These are phyloP conservation scores for Mrakiaceae sp. DNA, from an alignment of 1,284 basidiomycete species.

Conservation along the genomic window DNA sequence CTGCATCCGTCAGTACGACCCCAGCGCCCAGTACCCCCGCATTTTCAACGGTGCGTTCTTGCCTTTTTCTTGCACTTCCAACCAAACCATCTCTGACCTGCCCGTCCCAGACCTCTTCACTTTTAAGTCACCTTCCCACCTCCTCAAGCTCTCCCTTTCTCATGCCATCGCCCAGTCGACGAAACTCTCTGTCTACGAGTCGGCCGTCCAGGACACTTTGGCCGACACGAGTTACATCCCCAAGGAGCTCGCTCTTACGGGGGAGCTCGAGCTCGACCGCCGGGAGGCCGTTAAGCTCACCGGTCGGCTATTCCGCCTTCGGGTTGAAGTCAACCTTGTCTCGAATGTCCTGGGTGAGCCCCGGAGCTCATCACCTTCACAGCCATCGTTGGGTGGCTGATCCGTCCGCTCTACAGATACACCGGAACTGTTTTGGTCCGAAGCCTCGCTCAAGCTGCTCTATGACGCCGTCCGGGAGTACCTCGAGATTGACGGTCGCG, in stretches of 20 bases:
- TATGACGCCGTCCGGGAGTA: conserved; percentile 93
- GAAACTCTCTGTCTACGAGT: conserved; percentile 78
- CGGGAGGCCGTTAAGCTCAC: conserved; percentile 78
- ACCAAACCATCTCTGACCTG: neutral
- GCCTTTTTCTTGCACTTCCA: neutral
- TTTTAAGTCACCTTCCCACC: conserved; percentile 75
- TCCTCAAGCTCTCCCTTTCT: conserved; percentile 67
- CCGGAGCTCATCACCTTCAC: neutral
- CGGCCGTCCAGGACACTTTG: conserved; percentile 64
- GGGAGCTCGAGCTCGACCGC: conserved; percentile 63
- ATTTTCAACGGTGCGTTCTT: conserved; percentile 48
- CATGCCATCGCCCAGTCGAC: conserved; percentile 93
- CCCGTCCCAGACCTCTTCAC: conserved; percentile 62
- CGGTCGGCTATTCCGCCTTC: conserved; percentile 73
- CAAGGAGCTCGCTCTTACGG: conserved; percentile 66
- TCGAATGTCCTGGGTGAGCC: conserved; percentile 63
- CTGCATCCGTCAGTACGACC: conserved; percentile 54
- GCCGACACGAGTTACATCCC: conserved; percentile 74
- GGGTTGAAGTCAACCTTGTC: conserved; percentile 82
- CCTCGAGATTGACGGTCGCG: conserved; percentile 78
- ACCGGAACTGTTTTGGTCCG: conserved; percentile 90
- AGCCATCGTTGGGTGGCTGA: neutral
- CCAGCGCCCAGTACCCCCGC: conserved; percentile 66
- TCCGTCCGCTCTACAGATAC: conserved; percentile 46
- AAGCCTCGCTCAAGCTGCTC: conserved; percentile 74